These are phyloP conservation scores for Hebeloma cylindrosporum DNA, from an alignment of 768 basidiomycete genomes.

Conservation along the genomic window DNA sequence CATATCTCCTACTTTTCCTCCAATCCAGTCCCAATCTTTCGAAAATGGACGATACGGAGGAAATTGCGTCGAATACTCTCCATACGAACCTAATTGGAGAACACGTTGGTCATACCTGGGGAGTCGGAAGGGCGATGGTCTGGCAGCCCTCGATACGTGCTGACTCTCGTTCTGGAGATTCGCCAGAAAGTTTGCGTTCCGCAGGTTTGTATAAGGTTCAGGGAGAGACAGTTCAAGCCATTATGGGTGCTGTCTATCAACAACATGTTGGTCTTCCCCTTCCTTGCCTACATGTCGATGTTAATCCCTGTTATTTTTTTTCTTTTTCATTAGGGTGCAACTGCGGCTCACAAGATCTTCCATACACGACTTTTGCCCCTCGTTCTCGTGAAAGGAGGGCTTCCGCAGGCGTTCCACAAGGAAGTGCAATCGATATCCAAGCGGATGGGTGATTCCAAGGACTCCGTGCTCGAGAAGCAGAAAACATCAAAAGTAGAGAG, in stretches of 20 bases:
- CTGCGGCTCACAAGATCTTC: conserved; percentile 49
- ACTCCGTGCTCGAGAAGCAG: conserved; percentile 23
- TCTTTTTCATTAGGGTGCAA: conserved; percentile 41
- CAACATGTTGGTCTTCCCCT: conserved; percentile 65
- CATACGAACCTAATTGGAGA: conserved; percentile 75
- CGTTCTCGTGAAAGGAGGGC: conserved; percentile 39
- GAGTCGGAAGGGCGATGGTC: conserved; percentile 66
- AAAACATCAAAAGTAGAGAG: conserved; percentile 17
- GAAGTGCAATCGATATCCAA: conserved; percentile 44
- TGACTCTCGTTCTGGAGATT: conserved; percentile 29
- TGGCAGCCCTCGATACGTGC: conserved; percentile 65
- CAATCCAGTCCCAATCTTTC: conserved; percentile 50
- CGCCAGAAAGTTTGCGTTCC: conserved; percentile 41
- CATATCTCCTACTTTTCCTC: conserved; percentile 74
- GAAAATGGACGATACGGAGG: conserved; percentile 56
- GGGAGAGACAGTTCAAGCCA: conserved; percentile 73
- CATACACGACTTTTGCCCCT: conserved; percentile 49
- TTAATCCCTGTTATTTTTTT: conserved; percentile 5
- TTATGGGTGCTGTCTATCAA: conserved; percentile 74
- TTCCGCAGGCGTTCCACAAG: conserved; percentile 48
- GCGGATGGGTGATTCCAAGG: conserved; percentile 51
- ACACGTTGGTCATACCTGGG: conserved; percentile 74
- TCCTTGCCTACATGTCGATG: neutral
- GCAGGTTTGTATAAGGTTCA: conserved; percentile 77
- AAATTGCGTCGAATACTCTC: conserved; percentile 53